Conservation (phyloP, 176 grass and related monocot genomes). For the Phoenix dactylifera region DNA sequence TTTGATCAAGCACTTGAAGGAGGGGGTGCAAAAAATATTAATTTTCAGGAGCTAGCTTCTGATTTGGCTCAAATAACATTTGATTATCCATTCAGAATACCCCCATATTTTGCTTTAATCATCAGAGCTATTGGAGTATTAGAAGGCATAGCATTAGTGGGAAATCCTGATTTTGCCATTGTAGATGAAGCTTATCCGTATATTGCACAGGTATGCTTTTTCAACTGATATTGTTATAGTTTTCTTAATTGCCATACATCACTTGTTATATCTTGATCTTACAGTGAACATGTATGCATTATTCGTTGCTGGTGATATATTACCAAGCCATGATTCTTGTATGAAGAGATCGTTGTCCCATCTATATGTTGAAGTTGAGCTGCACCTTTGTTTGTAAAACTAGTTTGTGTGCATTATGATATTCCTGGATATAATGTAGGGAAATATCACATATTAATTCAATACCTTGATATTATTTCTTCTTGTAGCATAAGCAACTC, state of each 20-base stretch:
- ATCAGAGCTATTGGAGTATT: slow-evolving; percentile 96
- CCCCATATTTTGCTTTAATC: slow-evolving; percentile 96
- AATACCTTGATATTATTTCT: too few relatives aligned
- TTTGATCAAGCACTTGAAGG: slow-evolving; percentile 99
- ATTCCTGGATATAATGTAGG: too few relatives aligned
- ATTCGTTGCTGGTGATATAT: too few relatives aligned
- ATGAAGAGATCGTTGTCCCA: too few relatives aligned
- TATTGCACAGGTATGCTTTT: slow-evolving; percentile 61
- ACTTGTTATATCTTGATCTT: too few relatives aligned
- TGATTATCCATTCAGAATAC: slow-evolving; percentile 96
- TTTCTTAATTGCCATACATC: too few relatives aligned
- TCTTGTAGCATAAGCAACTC: too few relatives aligned
- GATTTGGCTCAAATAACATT: slow-evolving; percentile 99
- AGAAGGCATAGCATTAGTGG: slow-evolving; percentile 98
- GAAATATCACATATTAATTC: too few relatives aligned
- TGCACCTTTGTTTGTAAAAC: background rate
- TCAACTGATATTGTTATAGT: background rate
- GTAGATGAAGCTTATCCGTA: slow-evolving; percentile 99
- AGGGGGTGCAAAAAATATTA: slow-evolving; percentile 95
- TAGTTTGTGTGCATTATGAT: background rate
- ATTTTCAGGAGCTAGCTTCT: slow-evolving; percentile 94
- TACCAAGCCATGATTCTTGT: too few relatives aligned
- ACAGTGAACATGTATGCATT: too few relatives aligned
- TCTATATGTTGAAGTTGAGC: too few relatives aligned
- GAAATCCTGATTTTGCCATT: slow-evolving; percentile 92